Percentiles rank a stretch among this genome's conserved stretches.
Evolutionary conservation across 495 filamentous ascomycete genomes (phyloP).

Genomic region (Lindgomyces ingoldianus): DNA sequence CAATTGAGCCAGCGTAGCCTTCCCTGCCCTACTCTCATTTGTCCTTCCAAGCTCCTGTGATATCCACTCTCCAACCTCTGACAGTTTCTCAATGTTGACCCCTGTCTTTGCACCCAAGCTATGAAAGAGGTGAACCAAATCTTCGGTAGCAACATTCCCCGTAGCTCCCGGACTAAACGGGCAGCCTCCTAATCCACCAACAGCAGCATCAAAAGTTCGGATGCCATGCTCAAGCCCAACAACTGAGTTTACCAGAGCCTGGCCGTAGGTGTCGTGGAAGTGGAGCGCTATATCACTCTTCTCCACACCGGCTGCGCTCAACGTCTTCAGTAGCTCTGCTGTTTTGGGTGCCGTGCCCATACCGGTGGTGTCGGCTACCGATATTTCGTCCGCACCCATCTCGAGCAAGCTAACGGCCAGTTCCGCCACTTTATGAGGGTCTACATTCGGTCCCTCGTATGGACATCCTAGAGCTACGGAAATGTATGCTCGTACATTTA

Average conservation of each 20-base stretch:
- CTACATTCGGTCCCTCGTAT: slow-evolving; percentile 83
- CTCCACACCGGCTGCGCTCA: slow-evolving; percentile 73
- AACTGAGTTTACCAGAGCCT: slow-evolving; percentile 86
- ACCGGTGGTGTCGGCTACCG: slow-evolving; percentile 91
- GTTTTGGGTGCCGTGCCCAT: slow-evolving; percentile 91
- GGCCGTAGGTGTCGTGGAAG: slow-evolving; percentile 96
- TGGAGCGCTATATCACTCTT: slow-evolving; percentile 85
- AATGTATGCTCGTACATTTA: slow-evolving; percentile 88
- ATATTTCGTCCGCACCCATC: slow-evolving; percentile 95
- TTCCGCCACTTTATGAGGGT: slow-evolving; percentile 76
- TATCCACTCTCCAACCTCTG: slow-evolving; percentile 87
- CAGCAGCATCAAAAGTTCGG: slow-evolving; percentile 83
- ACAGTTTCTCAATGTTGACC: slow-evolving; percentile 78
- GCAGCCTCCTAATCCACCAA: slow-evolving; percentile 90
- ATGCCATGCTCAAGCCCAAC: slow-evolving; percentile 87
- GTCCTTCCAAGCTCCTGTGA: slow-evolving; percentile 70
- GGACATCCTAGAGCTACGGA: slow-evolving; percentile 93
- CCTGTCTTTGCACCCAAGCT: slow-evolving; percentile 85
- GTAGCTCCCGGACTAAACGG: slow-evolving; percentile 93
- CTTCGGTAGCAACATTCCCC: slow-evolving; percentile 92
- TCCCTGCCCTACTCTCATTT: slow-evolving; percentile 54
- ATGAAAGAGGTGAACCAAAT: slow-evolving; percentile 87
- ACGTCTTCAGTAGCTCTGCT: slow-evolving; percentile 65
- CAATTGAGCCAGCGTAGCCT: slow-evolving; percentile 43
- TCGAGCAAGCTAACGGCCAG: slow-evolving; percentile 81